Percentiles rank a stretch among this genome's conserved stretches.
Conservation (phyloP, 768 basidiomycete genomes). For the Baorangia bicolor region DNA sequence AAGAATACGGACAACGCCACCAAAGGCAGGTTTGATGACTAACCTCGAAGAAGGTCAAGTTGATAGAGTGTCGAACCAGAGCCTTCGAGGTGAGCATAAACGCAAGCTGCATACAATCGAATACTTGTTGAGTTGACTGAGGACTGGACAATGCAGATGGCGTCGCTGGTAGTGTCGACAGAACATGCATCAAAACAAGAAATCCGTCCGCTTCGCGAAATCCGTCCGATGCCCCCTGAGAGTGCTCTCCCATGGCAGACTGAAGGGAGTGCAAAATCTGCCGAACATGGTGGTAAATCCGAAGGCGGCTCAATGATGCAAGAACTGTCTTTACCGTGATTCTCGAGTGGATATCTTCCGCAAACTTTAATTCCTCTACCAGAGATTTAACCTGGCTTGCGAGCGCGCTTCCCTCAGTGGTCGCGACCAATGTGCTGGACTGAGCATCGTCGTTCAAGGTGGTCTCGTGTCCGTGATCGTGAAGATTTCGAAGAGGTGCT, state of each 20-base stretch:
- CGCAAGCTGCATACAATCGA: slow-evolving; percentile 57
- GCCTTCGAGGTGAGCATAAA: slow-evolving; percentile 68
- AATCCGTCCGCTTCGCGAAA: slow-evolving; percentile 86
- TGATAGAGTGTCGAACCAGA: slow-evolving; percentile 52
- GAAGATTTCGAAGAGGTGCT: slow-evolving; percentile 56
- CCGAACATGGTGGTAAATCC: neutral
- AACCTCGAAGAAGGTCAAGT: slow-evolving; percentile 68
- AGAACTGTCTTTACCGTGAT: slow-evolving; percentile 47
- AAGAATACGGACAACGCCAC: slow-evolving; percentile 15
- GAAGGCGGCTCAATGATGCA: neutral
- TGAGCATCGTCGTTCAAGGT: slow-evolving; percentile 28
- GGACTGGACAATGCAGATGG: slow-evolving; percentile 29
- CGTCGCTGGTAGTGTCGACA: slow-evolving; percentile 52
- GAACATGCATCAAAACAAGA: slow-evolving; percentile 66
- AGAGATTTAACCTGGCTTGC: slow-evolving; percentile 60
- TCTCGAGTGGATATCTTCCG: slow-evolving; percentile 44
- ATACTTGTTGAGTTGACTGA: slow-evolving; percentile 39
- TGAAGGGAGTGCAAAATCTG: slow-evolving; percentile 69
- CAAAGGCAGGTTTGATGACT: slow-evolving; percentile 31
- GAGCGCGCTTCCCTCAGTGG: neutral
- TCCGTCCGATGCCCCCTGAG: slow-evolving; percentile 64
- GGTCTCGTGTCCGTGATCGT: slow-evolving; percentile 42
- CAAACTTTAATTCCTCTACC: slow-evolving; percentile 66
- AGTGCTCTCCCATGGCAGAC: slow-evolving; percentile 63
- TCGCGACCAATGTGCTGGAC: neutral